Percentiles rank a stretch among this genome's conserved stretches.
Evolutionary conservation across 1,284 basidiomycete genomes (phyloP).

Genomic region (Coniferiporia weirii): DNA sequence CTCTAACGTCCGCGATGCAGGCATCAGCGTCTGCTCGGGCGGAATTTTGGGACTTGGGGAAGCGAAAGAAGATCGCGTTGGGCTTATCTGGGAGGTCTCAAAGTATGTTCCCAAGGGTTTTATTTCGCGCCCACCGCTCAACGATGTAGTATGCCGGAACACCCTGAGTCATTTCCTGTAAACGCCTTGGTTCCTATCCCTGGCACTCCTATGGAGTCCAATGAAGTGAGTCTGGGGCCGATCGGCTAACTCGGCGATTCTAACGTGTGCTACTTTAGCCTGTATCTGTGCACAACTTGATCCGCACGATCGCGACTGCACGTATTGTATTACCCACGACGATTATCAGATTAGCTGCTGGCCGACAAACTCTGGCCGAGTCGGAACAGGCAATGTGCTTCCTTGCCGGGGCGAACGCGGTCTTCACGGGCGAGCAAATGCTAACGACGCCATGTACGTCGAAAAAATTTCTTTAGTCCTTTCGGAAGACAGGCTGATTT

Average conservation of each 20-base stretch:
- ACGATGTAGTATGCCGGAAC: slow-evolving; percentile 75
- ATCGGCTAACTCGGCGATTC: slow-evolving; percentile 17
- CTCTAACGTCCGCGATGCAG: slow-evolving; percentile 85
- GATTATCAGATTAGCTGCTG: slow-evolving; percentile 94
- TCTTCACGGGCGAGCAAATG: slow-evolving; percentile 98
- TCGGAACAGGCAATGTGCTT: slow-evolving; percentile 97
- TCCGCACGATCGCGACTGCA: slow-evolving; percentile 94
- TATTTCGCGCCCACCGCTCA: neutral
- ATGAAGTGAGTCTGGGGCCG: slow-evolving; percentile 47
- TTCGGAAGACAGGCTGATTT: slow-evolving; percentile 17
- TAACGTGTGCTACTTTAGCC: slow-evolving; percentile 41
- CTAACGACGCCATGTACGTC: slow-evolving; percentile 88
- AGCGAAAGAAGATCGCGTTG: slow-evolving; percentile 84
- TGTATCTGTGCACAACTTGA: slow-evolving; percentile 76
- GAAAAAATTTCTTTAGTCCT: neutral
- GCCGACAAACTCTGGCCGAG: slow-evolving; percentile 86
- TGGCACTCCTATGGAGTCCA: slow-evolving; percentile 68
- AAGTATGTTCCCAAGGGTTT: slow-evolving; percentile 47
- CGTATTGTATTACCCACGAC: slow-evolving; percentile 88
- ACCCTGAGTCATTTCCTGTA: slow-evolving; percentile 97
- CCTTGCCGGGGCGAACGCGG: slow-evolving; percentile 97
- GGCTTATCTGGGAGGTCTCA: slow-evolving; percentile 91
- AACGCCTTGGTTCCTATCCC: slow-evolving; percentile 86
- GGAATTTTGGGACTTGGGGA: slow-evolving; percentile 96
- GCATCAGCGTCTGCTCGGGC: slow-evolving; percentile 96